phyloP scores from a whole-genome alignment of 352 stramenopile genomes.

The Halophytophthora polymorphica region DNA sequence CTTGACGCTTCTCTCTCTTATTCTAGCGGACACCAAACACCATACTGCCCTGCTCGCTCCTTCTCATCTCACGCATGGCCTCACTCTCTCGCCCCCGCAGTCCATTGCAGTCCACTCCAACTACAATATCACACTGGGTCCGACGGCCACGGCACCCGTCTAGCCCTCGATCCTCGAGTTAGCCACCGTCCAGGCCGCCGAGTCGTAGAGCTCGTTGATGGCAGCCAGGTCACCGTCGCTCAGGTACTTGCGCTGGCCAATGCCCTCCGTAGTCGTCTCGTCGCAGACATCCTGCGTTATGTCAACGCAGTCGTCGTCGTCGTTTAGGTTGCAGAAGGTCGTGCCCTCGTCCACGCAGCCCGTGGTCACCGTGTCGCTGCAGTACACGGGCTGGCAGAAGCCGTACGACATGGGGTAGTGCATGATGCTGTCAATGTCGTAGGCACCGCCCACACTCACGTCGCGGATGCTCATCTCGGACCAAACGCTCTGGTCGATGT shows the following conservation, averaged over 20 bases:
- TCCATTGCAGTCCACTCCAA: background rate
- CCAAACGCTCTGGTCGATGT: slow-evolving; percentile 71
- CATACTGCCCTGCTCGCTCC: slow-evolving; percentile 16
- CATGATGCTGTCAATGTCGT: slow-evolving; percentile 76
- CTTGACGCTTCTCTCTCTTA: no score
- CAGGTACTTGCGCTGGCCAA: slow-evolving; percentile 66
- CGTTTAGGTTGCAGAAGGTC: slow-evolving; percentile 74
- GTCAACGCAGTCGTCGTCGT: slow-evolving; percentile 59
- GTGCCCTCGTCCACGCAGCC: slow-evolving; percentile 50
- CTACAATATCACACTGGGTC: no score
- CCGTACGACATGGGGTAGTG: slow-evolving; percentile 77
- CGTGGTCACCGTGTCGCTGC: slow-evolving; percentile 32
- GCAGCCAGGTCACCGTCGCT: slow-evolving; percentile 41
- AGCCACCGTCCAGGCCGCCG: slow-evolving; percentile 20
- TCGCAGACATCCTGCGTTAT: slow-evolving; percentile 61
- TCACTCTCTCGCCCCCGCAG: background rate
- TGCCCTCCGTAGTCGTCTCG: slow-evolving; percentile 39
- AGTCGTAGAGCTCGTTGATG: slow-evolving; percentile 40
- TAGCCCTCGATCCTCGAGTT: slow-evolving; percentile 27
- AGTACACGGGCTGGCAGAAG: slow-evolving; percentile 68
- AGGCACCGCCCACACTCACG: slow-evolving; percentile 57
- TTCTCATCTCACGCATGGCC: background rate
- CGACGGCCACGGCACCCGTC: slow-evolving; percentile 5
- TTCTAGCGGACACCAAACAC: slow-evolving; percentile 19
- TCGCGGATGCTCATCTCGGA: slow-evolving; percentile 69